phyloP scores from a whole-genome alignment of 768 basidiomycete genomes.

The Tylopilus rubrobrunneus region DNA sequence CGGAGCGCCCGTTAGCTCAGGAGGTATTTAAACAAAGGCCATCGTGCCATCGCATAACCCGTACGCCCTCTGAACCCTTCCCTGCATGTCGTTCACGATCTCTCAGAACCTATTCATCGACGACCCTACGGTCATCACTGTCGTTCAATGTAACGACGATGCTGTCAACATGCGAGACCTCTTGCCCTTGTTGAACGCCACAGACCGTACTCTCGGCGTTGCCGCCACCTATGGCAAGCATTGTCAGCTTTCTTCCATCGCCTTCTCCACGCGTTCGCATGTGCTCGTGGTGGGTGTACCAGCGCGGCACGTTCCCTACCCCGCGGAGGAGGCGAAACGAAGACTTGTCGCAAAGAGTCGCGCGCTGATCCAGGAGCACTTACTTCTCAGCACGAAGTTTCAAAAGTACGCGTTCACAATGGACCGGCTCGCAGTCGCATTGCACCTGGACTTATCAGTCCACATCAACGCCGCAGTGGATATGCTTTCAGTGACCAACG shows the following conservation, averaged over 20 bases:
- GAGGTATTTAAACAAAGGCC: constrained; percentile 3
- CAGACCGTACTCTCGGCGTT: constrained; percentile 34
- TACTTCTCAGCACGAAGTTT: constrained; percentile 30
- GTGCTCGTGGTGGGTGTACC: constrained; percentile 35
- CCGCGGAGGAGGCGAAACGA: neutral
- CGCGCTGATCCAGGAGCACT: constrained; percentile 25
- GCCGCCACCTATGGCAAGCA: constrained; percentile 39
- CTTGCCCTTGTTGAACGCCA: constrained; percentile 28
- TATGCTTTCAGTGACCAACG: constrained; percentile 32
- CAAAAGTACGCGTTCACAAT: constrained; percentile 42
- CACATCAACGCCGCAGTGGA: constrained; percentile 38
- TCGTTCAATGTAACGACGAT: constrained; percentile 27
- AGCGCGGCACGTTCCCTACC: constrained; percentile 6
- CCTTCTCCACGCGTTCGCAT: constrained; percentile 35
- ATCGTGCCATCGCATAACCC: neutral
- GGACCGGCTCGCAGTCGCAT: constrained; percentile 40
- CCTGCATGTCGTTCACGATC: constrained; percentile 21
- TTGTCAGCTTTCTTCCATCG: constrained; percentile 35
- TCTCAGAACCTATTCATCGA: constrained; percentile 34
- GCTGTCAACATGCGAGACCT: constrained; percentile 23
- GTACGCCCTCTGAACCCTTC: constrained; percentile 7
- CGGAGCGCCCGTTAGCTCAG: neutral
- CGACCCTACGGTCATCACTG: constrained; percentile 22
- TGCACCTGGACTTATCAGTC: constrained; percentile 38
- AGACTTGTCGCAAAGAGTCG: constrained; percentile 9